phyloP scores from a whole-genome alignment of 2,329 filamentous ascomycete species.

The Aspergillus brunneoviolaceus region DNA sequence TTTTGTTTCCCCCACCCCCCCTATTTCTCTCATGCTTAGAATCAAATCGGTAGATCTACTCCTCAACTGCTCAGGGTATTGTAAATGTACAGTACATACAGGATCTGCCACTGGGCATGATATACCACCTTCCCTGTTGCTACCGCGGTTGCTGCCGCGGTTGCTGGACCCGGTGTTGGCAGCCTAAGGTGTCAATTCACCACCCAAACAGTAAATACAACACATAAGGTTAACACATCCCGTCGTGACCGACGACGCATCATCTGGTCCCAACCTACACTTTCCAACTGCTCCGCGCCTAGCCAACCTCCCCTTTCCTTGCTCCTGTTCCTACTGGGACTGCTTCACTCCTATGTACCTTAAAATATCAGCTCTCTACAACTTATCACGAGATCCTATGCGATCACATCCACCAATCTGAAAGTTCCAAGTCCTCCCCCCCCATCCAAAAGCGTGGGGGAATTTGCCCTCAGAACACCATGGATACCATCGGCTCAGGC shows the following conservation, averaged over 20 bases:
- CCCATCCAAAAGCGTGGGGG: constrained; percentile 21
- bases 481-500: constrained; percentile 21
- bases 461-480: constrained; percentile 20
- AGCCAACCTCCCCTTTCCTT: too few species aligned
- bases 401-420: background rate
- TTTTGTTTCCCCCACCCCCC: background rate
- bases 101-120: too few species aligned
- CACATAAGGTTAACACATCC: background rate
- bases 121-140: too few species aligned
- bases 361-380: background rate
- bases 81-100: background rate
- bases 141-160: too few species aligned
- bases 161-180: background rate
- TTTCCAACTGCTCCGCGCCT: too few species aligned
- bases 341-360: background rate
- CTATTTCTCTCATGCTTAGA: background rate
- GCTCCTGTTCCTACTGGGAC: background rate
- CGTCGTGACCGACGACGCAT: background rate
- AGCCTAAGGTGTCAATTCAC: background rate
- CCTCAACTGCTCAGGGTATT: background rate
- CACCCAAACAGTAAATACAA: background rate
- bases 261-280: too few species aligned
- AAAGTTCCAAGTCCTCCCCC: background rate
- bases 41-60: too few species aligned
- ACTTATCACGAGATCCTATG: background rate